A percentile compares a stretch with the other conserved stretches of the same genome.
Conservation (phyloP, 2,329 filamentous ascomycete species). For the Niveomyces coronatus region DNA sequence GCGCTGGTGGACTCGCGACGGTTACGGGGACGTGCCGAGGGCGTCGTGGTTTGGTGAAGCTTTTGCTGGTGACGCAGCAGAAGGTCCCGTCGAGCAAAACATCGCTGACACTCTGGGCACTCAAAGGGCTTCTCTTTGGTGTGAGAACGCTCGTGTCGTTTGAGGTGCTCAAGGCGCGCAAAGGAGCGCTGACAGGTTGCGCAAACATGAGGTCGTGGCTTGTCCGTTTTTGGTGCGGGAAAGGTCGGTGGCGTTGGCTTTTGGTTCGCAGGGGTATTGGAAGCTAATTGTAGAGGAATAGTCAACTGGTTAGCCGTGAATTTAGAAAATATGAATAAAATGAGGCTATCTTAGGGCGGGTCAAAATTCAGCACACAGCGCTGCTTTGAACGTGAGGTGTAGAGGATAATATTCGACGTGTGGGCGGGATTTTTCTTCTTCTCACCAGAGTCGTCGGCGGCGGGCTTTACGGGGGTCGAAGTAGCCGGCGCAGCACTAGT, state of each 20-base stretch:
- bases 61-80: slow-evolving; percentile 96
- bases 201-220: slow-evolving; percentile 91
- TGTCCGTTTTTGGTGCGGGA: slow-evolving; percentile 89
- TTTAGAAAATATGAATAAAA: background rate
- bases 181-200: slow-evolving; percentile 86
- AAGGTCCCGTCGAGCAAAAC: slow-evolving; percentile 88
- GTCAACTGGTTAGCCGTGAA: background rate
- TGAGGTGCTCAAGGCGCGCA: slow-evolving; percentile 88
- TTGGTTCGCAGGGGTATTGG: slow-evolving; percentile 43
- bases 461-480: slow-evolving; percentile 14
- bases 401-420: too few relatives aligned
- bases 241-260: slow-evolving; percentile 36
- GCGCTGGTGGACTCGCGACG: slow-evolving; percentile 82
- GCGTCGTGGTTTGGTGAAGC: slow-evolving; percentile 84
- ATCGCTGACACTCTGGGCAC: slow-evolving; percentile 86
- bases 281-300: slow-evolving; percentile 23
- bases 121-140: slow-evolving; percentile 95
- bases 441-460: slow-evolving; percentile 32
- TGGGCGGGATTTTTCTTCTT: slow-evolving; percentile 7
- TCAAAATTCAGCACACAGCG: background rate
- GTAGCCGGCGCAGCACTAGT: slow-evolving; percentile 18
- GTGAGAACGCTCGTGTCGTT: slow-evolving; percentile 35
- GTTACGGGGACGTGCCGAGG: slow-evolving; percentile 76
- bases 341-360: background rate
- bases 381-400: background rate